Percentiles rank a stretch among this genome's conserved stretches.
Conservation (phyloP, 176 grass and related monocot species). For the Ensete glaucum region DNA sequence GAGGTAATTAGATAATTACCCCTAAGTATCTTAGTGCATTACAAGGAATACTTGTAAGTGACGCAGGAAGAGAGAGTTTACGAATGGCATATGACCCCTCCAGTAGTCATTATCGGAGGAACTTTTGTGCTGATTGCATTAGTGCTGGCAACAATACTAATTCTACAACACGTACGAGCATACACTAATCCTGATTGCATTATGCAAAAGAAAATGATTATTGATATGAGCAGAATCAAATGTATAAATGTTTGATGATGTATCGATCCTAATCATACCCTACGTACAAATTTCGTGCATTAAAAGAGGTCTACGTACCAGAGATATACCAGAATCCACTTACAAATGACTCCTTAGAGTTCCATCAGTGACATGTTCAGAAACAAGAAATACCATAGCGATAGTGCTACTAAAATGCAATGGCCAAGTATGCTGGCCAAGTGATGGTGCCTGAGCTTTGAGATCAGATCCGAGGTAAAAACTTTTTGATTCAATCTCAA, state of each 20-base stretch:
- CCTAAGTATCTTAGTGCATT: no score
- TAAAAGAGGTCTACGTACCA: slow-evolving; percentile 22
- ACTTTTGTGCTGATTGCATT: slow-evolving; percentile 42
- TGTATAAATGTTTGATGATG: no score
- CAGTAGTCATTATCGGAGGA: slow-evolving; percentile 39
- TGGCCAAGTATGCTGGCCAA: slow-evolving; percentile 45
- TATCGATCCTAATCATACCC: no score
- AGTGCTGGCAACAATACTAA: slow-evolving; percentile 66
- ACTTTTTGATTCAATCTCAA: slow-evolving; percentile 58
- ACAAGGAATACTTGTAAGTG: neutral
- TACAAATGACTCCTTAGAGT: slow-evolving; percentile 84
- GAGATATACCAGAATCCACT: slow-evolving; percentile 41
- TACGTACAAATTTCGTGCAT: neutral
- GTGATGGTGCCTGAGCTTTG: slow-evolving; percentile 61
- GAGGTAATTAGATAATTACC: neutral
- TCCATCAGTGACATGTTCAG: slow-evolving; percentile 54
- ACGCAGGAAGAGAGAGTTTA: neutral
- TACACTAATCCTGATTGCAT: no score
- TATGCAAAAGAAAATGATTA: no score
- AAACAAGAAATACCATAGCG: slow-evolving; percentile 35
- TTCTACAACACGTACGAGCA: slow-evolving; percentile 23
- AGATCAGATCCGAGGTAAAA: slow-evolving; percentile 52
- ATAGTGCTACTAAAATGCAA: slow-evolving; percentile 25
- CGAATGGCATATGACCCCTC: slow-evolving; percentile 26
- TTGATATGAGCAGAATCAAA: no score